These are phyloP conservation scores for Aspergillus sp. DNA, from an alignment of 2,329 filamentous ascomycete species.

Conservation along the genomic window DNA sequence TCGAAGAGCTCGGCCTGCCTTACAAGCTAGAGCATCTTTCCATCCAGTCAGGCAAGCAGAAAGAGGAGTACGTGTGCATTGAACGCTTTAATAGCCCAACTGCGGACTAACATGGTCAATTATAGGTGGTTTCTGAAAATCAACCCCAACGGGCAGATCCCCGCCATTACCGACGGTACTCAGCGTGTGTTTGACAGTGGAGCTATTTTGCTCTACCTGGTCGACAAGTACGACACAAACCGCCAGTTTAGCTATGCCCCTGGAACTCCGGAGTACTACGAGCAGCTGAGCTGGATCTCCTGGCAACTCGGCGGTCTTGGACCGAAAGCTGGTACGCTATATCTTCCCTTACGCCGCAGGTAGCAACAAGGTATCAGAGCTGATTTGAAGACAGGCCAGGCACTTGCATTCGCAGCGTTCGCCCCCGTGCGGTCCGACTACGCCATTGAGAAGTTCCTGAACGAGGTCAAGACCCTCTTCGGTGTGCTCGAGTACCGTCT, in stretches of 20 bases:
- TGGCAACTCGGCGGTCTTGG: conserved; percentile 2
- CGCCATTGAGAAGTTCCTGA: conserved; percentile 1
- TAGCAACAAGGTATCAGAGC: background rate
- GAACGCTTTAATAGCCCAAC: too few species aligned
- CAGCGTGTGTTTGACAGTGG: conserved; percentile 3
- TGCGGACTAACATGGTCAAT: background rate
- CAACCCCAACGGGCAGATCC: conserved; percentile 1
- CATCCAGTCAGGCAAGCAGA: background rate
- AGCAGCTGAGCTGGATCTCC: conserved; percentile 5
- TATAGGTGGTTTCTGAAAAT: conserved; percentile 1
- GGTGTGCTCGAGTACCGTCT: conserved; percentile 1
- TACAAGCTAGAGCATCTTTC: background rate
- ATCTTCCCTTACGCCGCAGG: too few species aligned
- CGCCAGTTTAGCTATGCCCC: background rate
- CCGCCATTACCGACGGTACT: background rate
- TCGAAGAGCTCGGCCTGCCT: background rate
- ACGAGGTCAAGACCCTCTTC: background rate
- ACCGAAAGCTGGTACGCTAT: background rate
- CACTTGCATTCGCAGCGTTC: background rate
- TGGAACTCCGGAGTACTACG: background rate
- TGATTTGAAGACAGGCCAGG: background rate
- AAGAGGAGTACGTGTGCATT: background rate
- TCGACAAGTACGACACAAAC: background rate
- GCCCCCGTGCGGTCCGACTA: conserved; percentile 2
- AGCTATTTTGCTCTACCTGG: background rate